Evolutionary conservation across 805 yeast species (phyloP).

Genomic region (Huiozyma sinensis): DNA sequence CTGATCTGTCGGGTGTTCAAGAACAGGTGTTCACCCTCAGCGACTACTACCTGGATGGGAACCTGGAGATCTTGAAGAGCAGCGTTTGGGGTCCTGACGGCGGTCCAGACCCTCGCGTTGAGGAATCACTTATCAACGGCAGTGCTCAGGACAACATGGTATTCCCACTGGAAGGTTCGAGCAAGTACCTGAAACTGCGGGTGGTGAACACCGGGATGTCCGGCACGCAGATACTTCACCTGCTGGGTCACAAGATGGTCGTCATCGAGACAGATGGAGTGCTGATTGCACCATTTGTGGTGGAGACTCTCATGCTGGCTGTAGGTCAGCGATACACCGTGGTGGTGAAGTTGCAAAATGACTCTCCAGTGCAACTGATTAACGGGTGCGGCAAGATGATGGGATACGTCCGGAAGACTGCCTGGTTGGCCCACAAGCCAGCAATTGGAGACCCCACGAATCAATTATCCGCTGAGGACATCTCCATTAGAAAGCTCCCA

Average conservation of each 20-base stretch:
- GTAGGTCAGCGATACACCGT: slow-evolving; percentile 75
- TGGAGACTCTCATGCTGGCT: slow-evolving; percentile 41
- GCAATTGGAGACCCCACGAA: neutral
- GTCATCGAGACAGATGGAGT: slow-evolving; percentile 54
- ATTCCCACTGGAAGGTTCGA: slow-evolving; percentile 33
- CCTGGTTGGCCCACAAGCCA: slow-evolving; percentile 9
- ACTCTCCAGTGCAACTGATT: slow-evolving; percentile 27
- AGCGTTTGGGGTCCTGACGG: slow-evolving; percentile 13
- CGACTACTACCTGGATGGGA: slow-evolving; percentile 49
- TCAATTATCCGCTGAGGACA: neutral
- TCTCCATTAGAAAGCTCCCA: slow-evolving; percentile 33
- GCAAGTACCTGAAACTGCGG: slow-evolving; percentile 36
- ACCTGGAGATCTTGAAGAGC: slow-evolving; percentile 31
- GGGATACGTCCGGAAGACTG: slow-evolving; percentile 34
- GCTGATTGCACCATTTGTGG: slow-evolving; percentile 37
- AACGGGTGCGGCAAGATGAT: slow-evolving; percentile 42
- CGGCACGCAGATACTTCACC: slow-evolving; percentile 42
- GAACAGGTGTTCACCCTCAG: slow-evolving; percentile 46
- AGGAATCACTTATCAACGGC: slow-evolving; percentile 21
- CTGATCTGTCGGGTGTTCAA: slow-evolving; percentile 29
- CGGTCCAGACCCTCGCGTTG: slow-evolving; percentile 21
- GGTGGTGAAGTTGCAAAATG: slow-evolving; percentile 37
- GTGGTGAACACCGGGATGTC: slow-evolving; percentile 48
- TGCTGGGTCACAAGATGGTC: slow-evolving; percentile 43
- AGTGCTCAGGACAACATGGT: slow-evolving; percentile 6